Evolutionary conservation across 2,329 filamentous ascomycete species (phyloP), one percentile per base, ranked within the genome.

Genomic region (Periconia sp.): DNA sequence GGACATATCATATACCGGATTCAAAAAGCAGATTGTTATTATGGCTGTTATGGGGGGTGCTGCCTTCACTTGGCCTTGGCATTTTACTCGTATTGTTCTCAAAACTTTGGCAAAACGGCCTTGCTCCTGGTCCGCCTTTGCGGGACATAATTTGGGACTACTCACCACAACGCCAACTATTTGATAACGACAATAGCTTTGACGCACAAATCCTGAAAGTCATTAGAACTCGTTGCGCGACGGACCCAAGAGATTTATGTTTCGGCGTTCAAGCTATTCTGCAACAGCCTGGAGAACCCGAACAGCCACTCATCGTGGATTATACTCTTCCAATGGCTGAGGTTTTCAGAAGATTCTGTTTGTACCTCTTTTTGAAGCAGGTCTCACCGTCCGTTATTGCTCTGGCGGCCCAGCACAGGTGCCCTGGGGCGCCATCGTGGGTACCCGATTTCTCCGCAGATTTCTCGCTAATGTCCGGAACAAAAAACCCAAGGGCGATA

Each of bases 401-500:
- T 7, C 46, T 43, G 14, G 54, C 54, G 2, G 50, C 50, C 27
- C 23, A 14, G 17, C 5, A 23, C 6, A 14, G n/a, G 3, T 2
- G 47, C 1, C 42, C 41, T 6, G 50, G 33, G 3, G 41, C 42
- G 19, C 46, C 50, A 10, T 50, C 50, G 15, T 56, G 54, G 54
- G 43, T 56, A 9, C 54, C 54, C n/a, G 47, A 56, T 30, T 55
- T 49, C 49, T 41, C 53, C n/a, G 11, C 31, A 33, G 8, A 33
- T 8, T 33, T n/a, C 31, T 33, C 31, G 14, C 31, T 33, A 33
- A 14, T 33, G 31, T 7, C 31, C 8, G 31, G 31, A 33, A 33
- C 31, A 33, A 7, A 14, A 33, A 8, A 8, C 7, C 31, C 31
- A 8, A 33, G 7, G 14, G 8, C 31, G 31, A 8, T n/a, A n/a